phyloP scores from a whole-genome alignment of 2,329 filamentous ascomycete species.

The Aspergillus sojae region DNA sequence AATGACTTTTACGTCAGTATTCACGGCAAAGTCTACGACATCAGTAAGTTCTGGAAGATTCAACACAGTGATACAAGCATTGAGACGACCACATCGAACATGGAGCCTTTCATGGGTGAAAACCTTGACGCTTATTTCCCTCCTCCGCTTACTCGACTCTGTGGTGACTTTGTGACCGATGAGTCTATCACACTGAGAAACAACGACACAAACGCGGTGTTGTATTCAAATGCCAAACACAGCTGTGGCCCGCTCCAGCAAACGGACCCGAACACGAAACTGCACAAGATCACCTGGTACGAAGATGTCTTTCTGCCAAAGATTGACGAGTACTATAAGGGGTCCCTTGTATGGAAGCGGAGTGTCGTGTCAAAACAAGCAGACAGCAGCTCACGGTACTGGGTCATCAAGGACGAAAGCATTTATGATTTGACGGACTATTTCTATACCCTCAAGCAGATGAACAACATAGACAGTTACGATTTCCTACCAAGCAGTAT shows the following conservation, averaged over 20 bases:
- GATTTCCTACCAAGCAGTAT: slow-evolving; percentile 73
- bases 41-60: slow-evolving; percentile 81
- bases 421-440: slow-evolving; percentile 94
- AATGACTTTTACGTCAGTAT: slow-evolving; percentile 86
- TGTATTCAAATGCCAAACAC: slow-evolving; percentile 64
- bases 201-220: slow-evolving; percentile 65
- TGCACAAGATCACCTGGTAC: slow-evolving; percentile 77
- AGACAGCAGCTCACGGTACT: slow-evolving; percentile 67
- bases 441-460: slow-evolving; percentile 70
- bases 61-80: slow-evolving; percentile 77
- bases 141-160: slow-evolving; percentile 74
- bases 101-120: slow-evolving; percentile 76
- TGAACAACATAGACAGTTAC: slow-evolving; percentile 61
- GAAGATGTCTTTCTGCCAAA: slow-evolving; percentile 69
- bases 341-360: slow-evolving; percentile 74
- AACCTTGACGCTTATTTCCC: slow-evolving; percentile 85
- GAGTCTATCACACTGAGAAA: slow-evolving; percentile 56
- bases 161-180: slow-evolving; percentile 69
- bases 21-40: slow-evolving; percentile 87
- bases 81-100: slow-evolving; percentile 62
- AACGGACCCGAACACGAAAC: slow-evolving; percentile 56
- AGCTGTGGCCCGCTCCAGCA: slow-evolving; percentile 66
- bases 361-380: slow-evolving; percentile 67
- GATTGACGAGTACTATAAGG: slow-evolving; percentile 86
- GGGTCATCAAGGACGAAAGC: slow-evolving; percentile 75